Percentiles rank a stretch among this genome's conserved stretches.
phyloP scores from a whole-genome alignment of 2,329 filamentous ascomycete species.

The Cladosporium sp. region DNA sequence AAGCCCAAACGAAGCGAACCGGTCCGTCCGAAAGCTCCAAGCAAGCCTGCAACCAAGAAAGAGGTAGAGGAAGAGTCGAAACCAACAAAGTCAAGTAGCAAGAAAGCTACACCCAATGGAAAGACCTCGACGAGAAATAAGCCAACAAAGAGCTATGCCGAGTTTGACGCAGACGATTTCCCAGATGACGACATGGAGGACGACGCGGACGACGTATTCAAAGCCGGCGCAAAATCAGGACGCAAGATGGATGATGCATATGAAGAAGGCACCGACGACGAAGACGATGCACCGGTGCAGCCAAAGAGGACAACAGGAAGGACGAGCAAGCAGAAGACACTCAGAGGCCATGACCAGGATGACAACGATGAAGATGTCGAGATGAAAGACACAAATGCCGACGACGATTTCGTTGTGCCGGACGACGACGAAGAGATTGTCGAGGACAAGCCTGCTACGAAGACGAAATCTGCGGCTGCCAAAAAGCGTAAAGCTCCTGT shows the following conservation, averaged over 20 bases:
- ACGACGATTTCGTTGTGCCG: constrained; percentile 43
- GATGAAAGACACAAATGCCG: constrained; percentile 45
- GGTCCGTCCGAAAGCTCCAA: constrained; percentile 22
- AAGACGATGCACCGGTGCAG: constrained; percentile 63
- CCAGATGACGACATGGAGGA: constrained; percentile 38
- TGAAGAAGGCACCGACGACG: constrained; percentile 58
- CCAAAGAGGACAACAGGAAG: constrained; percentile 35
- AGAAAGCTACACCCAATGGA: constrained; percentile 34
- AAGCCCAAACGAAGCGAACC: constrained; percentile 50
- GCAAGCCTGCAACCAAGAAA: constrained; percentile 18
- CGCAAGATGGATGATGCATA: constrained; percentile 62
- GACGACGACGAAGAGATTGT: constrained; percentile 40
- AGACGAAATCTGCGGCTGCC: constrained; percentile 29
- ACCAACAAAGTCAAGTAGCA: constrained; percentile 30
- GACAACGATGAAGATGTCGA: constrained; percentile 45
- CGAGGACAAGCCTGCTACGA: constrained; percentile 38
- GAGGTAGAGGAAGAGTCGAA: constrained; percentile 5
- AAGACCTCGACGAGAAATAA: constrained; percentile 37
- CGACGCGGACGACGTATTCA: constrained; percentile 78
- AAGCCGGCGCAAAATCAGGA: constrained; percentile 63
- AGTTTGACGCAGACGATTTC: constrained; percentile 32
- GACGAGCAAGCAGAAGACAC: constrained; percentile 44
- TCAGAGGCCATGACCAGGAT: constrained; percentile 44
- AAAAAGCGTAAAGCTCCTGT: constrained; percentile 59
- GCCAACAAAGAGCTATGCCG: constrained; percentile 39